These are phyloP conservation scores for Pseudocercospora ulei DNA, from an alignment of 2,329 filamentous ascomycete genomes.

Conservation along the genomic window DNA sequence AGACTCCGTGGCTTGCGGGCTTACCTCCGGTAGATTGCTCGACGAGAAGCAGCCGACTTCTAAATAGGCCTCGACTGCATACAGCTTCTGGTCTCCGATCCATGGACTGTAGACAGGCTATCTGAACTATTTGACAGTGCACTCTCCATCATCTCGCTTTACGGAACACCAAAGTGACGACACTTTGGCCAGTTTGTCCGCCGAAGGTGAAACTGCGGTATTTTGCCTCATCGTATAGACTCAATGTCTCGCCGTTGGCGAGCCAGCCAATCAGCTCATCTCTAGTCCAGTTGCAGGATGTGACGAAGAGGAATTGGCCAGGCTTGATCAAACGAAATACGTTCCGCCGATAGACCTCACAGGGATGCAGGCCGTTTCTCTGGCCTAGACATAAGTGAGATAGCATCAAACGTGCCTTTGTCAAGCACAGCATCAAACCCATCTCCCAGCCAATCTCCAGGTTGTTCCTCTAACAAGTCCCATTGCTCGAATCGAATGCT, in stretches of 20 bases:
- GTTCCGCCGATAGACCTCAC: conserved; percentile 63
- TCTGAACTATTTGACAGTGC: too few species aligned
- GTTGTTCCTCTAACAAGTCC: conserved; percentile 42
- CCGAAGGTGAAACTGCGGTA: conserved; percentile 87
- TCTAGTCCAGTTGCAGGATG: conserved; percentile 97
- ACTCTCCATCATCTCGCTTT: too few species aligned
- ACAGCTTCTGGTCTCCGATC: too few species aligned
- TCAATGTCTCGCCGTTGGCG: conserved; percentile 46
- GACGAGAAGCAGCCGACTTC: too few species aligned
- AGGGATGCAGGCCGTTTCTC: conserved; percentile 34
- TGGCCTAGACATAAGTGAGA: conserved; percentile 52
- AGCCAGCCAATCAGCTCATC: conserved; percentile 77
- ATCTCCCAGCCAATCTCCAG: conserved; percentile 49
- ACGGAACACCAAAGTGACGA: conserved; percentile 78
- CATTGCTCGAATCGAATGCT: conserved; percentile 45
- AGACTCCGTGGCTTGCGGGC: conserved; percentile 43
- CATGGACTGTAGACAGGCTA: too few species aligned
- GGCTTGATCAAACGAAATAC: conserved; percentile 58
- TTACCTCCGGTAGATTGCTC: conserved; percentile 38
- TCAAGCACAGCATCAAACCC: conserved; percentile 91
- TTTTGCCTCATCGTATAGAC: conserved; percentile 57
- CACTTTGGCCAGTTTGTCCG: conserved; percentile 75
- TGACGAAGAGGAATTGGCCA: conserved; percentile 70
- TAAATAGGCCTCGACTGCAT: too few species aligned
- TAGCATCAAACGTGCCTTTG: conserved; percentile 95